These are phyloP conservation scores for Penicillium sp. DNA, from an alignment of 2,329 filamentous ascomycete species.

Conservation along the genomic window DNA sequence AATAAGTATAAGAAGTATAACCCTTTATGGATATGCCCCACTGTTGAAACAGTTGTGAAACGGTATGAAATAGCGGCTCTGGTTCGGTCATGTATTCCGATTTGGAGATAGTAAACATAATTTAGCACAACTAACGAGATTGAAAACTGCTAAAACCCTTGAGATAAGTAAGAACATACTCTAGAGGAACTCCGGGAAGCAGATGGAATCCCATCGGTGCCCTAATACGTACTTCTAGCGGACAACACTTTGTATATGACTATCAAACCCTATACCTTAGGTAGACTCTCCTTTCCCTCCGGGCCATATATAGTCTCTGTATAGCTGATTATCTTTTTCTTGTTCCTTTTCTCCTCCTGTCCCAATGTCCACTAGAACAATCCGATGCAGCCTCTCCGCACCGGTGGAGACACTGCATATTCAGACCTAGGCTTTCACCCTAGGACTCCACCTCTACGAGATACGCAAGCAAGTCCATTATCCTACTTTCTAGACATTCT, in stretches of 20 bases:
- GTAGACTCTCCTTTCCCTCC: not conserved
- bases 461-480: not conserved
- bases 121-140: not conserved
- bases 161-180: no score
- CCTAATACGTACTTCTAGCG: not conserved
- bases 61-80: not conserved
- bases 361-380: not conserved
- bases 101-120: not conserved
- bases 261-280: no score
- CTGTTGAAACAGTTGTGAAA: not conserved
- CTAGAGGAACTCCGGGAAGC: not conserved
- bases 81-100: not conserved
- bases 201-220: not conserved
- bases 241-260: no score
- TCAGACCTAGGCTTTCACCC: not conserved
- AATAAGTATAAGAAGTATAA: not conserved
- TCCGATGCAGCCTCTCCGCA: constrained; percentile 12
- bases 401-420: constrained; percentile 10
- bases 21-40: not conserved
- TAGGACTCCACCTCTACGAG: not conserved
- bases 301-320: not conserved
- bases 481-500: not conserved
- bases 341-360: not conserved
- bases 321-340: not conserved
- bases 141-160: no score